Evolutionary conservation across 2,329 filamentous ascomycete genomes (phyloP), one percentile per base, ranked within the genome.

Genomic region (Hymenoscyphus salicellus): DNA sequence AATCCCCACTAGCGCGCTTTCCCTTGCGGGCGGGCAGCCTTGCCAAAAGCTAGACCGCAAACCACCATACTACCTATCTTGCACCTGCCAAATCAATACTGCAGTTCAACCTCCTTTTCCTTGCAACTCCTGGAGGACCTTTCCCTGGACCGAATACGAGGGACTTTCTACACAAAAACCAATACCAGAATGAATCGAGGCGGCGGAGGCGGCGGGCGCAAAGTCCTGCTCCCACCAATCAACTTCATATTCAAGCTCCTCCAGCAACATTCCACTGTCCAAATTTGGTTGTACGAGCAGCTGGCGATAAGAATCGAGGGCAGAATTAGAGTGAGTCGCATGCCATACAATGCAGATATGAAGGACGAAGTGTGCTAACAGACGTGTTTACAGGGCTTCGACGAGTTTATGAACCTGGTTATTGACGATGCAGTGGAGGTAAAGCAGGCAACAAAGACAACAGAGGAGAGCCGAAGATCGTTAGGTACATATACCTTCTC

Each of bases 401-500:
- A 99, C 77, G 95, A 99, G 79, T 99, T 98, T 81, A 97, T 99
- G 93, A 99, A 99, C 81, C 83, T 99, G 59, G 95, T 98, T 46
- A 86, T 97, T 70, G 95, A 99, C 75, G 93, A 99, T 73, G 95
- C 95, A 33, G 87, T 97, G 64, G 94, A 98, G 79, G 93, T 99
- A 55, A 91, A 89, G 77, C 86, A 92, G 75, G 83, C 91, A 63
- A 93, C 90, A 68, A 96, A 96, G 82, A 88, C 86, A 17, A 89
- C 91, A 52, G 87, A 89, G 70, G 93, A 96, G 79, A 88, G 86
- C 70, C 85, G 93, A 77, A 88, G 91, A 78, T 83, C 87, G 55
- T 78, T 97, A 61, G 94, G 93, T 96, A 84, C 26, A 11, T n/a
- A 32, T 84, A 74, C 80, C 66, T 77, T 28, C 10, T n/a, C 20